Conservation (phyloP, 192 early-diverging fungal genomes). For the Backusella tuberculispora region DNA sequence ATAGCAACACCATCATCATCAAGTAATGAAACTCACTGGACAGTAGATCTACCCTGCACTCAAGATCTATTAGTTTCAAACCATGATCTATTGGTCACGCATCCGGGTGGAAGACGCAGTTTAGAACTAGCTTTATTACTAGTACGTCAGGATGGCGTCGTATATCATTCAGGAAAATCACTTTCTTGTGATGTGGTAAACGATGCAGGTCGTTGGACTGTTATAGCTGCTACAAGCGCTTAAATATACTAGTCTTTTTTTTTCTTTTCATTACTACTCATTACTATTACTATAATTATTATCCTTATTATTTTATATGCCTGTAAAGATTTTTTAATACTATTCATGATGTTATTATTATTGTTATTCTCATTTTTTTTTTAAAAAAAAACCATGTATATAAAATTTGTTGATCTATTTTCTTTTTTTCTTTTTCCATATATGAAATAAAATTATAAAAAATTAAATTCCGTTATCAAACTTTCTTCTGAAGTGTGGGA, state of each 20-base stretch:
- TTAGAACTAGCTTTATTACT: slow-evolving; percentile 36
- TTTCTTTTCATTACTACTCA: background rate
- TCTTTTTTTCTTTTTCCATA: slow-evolving; percentile 2
- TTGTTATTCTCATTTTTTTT: background rate
- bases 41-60: slow-evolving; percentile 35
- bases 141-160: slow-evolving; percentile 39
- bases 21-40: slow-evolving; percentile 27
- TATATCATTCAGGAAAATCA: slow-evolving; percentile 38
- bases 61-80: slow-evolving; percentile 43
- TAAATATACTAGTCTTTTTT: background rate
- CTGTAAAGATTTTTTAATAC: background rate
- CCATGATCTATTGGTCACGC: slow-evolving; percentile 34
- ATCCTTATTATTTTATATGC: too few species aligned
- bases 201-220: slow-evolving; percentile 26
- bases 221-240: slow-evolving; percentile 18
- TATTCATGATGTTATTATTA: background rate
- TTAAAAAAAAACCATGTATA: background rate
- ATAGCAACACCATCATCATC: slow-evolving; percentile 17
- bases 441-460: slow-evolving; percentile 6
- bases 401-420: background rate
- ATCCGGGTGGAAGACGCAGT: slow-evolving; percentile 25
- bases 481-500: slow-evolving; percentile 9
- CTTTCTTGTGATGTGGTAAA: slow-evolving; percentile 26
- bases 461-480: slow-evolving; percentile 9
- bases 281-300: too few species aligned